phyloP scores from a whole-genome alignment of 1,139 yeast species.

The Lodderomyces parapsilosis region DNA sequence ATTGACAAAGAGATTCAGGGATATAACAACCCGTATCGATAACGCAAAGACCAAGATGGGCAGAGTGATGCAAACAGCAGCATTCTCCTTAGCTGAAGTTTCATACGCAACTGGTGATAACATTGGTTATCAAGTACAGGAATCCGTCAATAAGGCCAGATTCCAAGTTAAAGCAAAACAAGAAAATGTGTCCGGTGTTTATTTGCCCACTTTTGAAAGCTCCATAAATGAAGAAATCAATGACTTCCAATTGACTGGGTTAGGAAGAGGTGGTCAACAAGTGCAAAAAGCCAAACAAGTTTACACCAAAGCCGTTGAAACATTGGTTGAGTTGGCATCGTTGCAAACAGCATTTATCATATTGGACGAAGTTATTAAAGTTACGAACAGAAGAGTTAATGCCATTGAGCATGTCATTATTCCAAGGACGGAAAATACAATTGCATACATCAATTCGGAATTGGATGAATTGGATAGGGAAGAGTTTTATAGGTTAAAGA shows the following conservation, averaged over 20 bases:
- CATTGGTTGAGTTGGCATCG: constrained; percentile 92
- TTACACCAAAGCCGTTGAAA: constrained; percentile 92
- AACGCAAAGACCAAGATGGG: constrained; percentile 98
- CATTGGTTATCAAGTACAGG: constrained; percentile 93
- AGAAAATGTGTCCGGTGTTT: constrained; percentile 95
- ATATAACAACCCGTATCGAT: constrained; percentile 89
- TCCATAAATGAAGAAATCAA: constrained; percentile 80
- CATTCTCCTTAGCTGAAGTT: constrained; percentile 95
- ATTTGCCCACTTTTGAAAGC: constrained; percentile 88
- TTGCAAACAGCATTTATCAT: constrained; percentile 94
- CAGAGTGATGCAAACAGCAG: constrained; percentile 96
- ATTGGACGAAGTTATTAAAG: constrained; percentile 95
- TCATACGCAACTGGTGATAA: constrained; percentile 96
- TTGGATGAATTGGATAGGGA: constrained; percentile 97
- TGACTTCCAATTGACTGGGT: constrained; percentile 93
- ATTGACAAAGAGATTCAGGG: constrained; percentile 91
- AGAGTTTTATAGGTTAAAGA: constrained; percentile 93
- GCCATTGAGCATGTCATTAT: constrained; percentile 98
- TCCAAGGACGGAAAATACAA: constrained; percentile 96
- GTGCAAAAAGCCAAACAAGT: constrained; percentile 92
- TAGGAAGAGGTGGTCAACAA: constrained; percentile 98
- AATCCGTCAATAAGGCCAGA: constrained; percentile 86
- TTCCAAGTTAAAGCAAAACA: constrained; percentile 89
- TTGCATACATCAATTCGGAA: constrained; percentile 88
- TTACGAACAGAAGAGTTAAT: constrained; percentile 96